Percentiles rank a stretch among this genome's conserved stretches.
phyloP scores from a whole-genome alignment of 1,139 yeast genomes.

The Yamadazyma conglobata region DNA sequence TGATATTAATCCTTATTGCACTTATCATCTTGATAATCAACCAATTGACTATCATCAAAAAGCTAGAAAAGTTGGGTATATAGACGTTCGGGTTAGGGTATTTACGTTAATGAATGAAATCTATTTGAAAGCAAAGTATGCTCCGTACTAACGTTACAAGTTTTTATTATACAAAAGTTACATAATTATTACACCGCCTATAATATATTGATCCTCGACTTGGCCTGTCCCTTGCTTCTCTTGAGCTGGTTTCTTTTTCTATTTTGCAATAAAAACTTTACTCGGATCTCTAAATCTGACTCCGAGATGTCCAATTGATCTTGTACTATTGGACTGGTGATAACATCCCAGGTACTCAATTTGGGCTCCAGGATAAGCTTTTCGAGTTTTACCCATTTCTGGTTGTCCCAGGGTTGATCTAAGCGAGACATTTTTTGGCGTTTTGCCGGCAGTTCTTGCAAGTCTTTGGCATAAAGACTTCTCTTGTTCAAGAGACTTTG shows the following conservation, averaged over 20 bases:
- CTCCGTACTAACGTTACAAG: too few species aligned
- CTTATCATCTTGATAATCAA: background rate
- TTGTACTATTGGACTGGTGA: conserved; percentile 21
- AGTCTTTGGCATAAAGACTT: conserved; percentile 4
- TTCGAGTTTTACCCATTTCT: conserved; percentile 24
- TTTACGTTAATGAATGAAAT: too few species aligned
- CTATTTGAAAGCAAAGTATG: too few species aligned
- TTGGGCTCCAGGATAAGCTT: conserved; percentile 19
- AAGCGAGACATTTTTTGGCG: conserved; percentile 6
- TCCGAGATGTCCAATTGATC: conserved; percentile 17
- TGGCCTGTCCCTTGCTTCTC: too few species aligned
- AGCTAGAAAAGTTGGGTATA: too few species aligned
- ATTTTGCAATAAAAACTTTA: conserved; percentile 25
- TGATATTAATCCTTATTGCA: background rate
- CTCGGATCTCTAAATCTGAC: conserved; percentile 21
- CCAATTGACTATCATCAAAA: too few species aligned
- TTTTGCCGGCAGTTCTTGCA: conserved; percentile 7
- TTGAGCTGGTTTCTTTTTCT: too few species aligned
- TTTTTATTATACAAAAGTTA: too few species aligned
- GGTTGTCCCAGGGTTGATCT: conserved; percentile 19
- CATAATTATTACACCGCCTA: too few species aligned
- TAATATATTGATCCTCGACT: too few species aligned
- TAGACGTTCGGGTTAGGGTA: too few species aligned
- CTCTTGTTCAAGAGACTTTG: conserved; percentile 14
- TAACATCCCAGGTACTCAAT: conserved; percentile 20